Evolutionary conservation across 129 eudicot species (phyloP).

Genomic region (Arctium minus): DNA sequence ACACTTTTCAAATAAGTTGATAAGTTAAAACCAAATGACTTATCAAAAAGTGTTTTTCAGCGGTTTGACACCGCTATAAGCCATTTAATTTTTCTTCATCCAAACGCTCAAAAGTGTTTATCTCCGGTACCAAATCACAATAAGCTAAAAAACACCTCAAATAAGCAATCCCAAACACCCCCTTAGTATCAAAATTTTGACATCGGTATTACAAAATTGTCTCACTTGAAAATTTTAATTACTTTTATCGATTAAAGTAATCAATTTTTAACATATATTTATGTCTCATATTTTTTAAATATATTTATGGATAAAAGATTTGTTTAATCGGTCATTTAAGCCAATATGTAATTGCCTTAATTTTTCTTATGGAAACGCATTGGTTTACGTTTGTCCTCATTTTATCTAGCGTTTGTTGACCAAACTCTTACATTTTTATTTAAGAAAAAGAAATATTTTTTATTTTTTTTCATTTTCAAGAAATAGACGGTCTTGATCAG

Average conservation of each 20-base stretch:
- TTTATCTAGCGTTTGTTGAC: slow-evolving; percentile 22
- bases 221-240: not conserved
- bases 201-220: not conserved
- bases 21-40: too few species aligned
- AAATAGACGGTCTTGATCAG: not conserved
- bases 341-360: slow-evolving; percentile 9
- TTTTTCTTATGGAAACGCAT: slow-evolving; percentile 38
- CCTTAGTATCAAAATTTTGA: not conserved
- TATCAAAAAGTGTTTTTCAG: too few species aligned
- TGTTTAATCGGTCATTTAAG: not conserved
- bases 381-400: slow-evolving; percentile 18
- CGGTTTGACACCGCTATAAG: too few species aligned
- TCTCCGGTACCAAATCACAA: too few species aligned
- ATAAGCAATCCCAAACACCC: too few species aligned
- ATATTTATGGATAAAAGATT: not conserved
- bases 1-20: too few species aligned
- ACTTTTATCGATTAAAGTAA: not conserved
- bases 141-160: too few species aligned
- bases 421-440: slow-evolving; percentile 1
- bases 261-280: too few species aligned
- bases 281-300: not conserved
- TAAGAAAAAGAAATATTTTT: not conserved
- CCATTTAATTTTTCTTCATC: too few species aligned
- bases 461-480: not conserved
- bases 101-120: too few species aligned